These are phyloP conservation scores for Solanum bukasovii DNA, from an alignment of 257 asterid genomes.

Conservation along the genomic window DNA sequence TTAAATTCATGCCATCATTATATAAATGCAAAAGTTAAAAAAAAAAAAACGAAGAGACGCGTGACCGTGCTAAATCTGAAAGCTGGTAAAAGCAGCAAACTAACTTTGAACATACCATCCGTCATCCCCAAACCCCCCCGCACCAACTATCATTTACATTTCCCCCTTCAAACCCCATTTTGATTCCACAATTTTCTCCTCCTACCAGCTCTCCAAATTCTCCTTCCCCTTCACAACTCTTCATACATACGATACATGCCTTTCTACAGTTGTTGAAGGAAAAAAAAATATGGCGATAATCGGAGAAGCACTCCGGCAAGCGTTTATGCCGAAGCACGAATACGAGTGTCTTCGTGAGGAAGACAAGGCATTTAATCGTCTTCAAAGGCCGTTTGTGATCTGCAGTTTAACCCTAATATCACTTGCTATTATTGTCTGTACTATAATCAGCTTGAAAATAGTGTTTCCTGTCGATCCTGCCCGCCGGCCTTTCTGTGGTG, in stretches of 20 bases:
- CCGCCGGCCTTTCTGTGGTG: constrained; percentile 84
- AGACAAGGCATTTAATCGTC: constrained; percentile 67
- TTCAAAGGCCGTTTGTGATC: constrained; percentile 44
- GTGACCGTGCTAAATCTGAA: background rate
- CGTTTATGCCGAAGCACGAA: constrained; percentile 93
- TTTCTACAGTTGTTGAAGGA: background rate
- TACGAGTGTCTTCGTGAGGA: constrained; percentile 79
- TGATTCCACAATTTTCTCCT: background rate
- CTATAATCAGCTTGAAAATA: constrained; percentile 58
- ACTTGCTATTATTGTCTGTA: constrained; percentile 39
- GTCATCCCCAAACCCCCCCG: background rate
- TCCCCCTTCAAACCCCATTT: background rate
- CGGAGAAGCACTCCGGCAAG: constrained; percentile 86
- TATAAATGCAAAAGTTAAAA: background rate
- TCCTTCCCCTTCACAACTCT: background rate
- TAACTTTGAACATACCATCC: background rate
- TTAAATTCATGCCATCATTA: background rate
- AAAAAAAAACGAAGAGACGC: background rate
- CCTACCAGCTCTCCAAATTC: background rate
- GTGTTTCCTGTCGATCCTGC: constrained; percentile 59
- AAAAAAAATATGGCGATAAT: constrained; percentile 25
- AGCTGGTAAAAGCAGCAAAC: background rate
- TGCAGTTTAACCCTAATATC: constrained; percentile 25
- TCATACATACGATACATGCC: background rate
- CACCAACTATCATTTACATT: background rate